phyloP scores from a whole-genome alignment of 2,329 filamentous ascomycete genomes.

The Escovopsis sp. region DNA sequence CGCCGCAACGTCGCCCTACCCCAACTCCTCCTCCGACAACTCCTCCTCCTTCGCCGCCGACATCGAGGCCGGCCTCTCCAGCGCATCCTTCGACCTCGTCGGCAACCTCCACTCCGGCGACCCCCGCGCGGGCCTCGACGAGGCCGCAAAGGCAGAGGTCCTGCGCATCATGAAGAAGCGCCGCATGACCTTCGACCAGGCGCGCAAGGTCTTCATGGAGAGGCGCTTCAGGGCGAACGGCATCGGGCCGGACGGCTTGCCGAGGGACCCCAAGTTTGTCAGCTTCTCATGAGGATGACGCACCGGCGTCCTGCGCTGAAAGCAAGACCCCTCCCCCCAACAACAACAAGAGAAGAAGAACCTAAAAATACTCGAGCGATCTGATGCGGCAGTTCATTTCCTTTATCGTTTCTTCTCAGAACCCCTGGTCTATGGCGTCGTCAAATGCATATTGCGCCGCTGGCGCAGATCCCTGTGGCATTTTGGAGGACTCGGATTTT shows the following conservation, averaged over 20 bases:
- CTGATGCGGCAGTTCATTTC: too few relatives aligned
- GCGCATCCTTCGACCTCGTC: slow-evolving; percentile 65
- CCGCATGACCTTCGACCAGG: slow-evolving; percentile 78
- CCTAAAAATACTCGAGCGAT: too few relatives aligned
- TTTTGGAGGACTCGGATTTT: too few relatives aligned
- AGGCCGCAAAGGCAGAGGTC: slow-evolving; percentile 65
- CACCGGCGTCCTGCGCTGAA: too few relatives aligned
- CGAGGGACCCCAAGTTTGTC: slow-evolving; percentile 87
- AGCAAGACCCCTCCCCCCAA: too few relatives aligned
- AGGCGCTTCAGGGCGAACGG: slow-evolving; percentile 72
- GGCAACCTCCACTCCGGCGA: slow-evolving; percentile 72
- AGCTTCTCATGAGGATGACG: slow-evolving; percentile 44
- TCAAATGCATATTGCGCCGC: too few relatives aligned
- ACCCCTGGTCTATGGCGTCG: too few relatives aligned
- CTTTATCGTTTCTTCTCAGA: too few relatives aligned
- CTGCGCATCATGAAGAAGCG: slow-evolving; percentile 80
- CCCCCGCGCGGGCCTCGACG: slow-evolving; percentile 64
- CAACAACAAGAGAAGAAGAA: too few relatives aligned
- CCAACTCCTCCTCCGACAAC: slow-evolving; percentile 68
- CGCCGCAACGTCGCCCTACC: slow-evolving; percentile 52
- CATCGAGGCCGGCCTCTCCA: slow-evolving; percentile 75
- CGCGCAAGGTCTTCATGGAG: slow-evolving; percentile 72
- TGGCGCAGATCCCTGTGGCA: too few relatives aligned
- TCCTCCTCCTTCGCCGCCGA: slow-evolving; percentile 67
- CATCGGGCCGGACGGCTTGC: slow-evolving; percentile 75